phyloP scores from a whole-genome alignment of 192 early-diverging fungal species.

The Coemansia sp. region DNA sequence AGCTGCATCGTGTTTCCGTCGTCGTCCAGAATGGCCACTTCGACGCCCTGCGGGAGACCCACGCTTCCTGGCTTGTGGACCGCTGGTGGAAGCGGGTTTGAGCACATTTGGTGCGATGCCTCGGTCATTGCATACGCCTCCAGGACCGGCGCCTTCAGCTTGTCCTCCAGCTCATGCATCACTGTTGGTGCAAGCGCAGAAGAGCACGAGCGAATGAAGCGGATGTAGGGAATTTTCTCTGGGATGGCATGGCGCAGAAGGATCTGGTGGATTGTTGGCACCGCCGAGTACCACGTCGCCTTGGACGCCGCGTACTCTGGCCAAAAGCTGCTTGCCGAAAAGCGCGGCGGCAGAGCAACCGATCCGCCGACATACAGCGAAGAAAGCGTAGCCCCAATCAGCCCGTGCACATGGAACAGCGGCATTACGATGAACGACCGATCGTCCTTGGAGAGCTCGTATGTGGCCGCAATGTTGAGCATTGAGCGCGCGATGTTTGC shows the following conservation, averaged over 20 bases:
- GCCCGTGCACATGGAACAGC: conserved; percentile 84
- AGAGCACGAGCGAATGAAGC: conserved; percentile 83
- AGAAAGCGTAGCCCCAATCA: conserved; percentile 74
- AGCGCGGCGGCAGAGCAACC: conserved; percentile 69
- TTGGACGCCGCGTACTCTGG: conserved; percentile 62
- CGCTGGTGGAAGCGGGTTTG: conserved; percentile 72
- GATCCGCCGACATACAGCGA: conserved; percentile 71
- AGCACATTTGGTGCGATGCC: conserved; percentile 87
- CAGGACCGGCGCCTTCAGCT: conserved; percentile 71
- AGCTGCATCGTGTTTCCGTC: conserved; percentile 24
- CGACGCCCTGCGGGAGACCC: conserved; percentile 75
- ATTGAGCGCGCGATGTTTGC: conserved; percentile 71
- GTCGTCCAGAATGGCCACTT: conserved; percentile 67
- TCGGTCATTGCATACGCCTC: conserved; percentile 90
- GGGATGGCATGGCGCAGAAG: conserved; percentile 58
- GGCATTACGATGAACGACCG: conserved; percentile 80
- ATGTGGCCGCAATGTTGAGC: conserved; percentile 74
- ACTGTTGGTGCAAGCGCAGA: conserved; percentile 72
- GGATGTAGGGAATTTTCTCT: conserved; percentile 49
- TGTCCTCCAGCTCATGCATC: conserved; percentile 65
- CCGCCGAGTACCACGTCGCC: conserved; percentile 75
- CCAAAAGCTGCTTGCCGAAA: conserved; percentile 78
- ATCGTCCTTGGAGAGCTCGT: conserved; percentile 62
- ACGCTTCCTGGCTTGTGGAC: conserved; percentile 79
- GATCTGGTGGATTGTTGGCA: conserved; percentile 88